Base-by-base conservation (phyloP, 2,329 filamentous ascomycete species). In the Pseudogymnoascus sp. region DNA sequence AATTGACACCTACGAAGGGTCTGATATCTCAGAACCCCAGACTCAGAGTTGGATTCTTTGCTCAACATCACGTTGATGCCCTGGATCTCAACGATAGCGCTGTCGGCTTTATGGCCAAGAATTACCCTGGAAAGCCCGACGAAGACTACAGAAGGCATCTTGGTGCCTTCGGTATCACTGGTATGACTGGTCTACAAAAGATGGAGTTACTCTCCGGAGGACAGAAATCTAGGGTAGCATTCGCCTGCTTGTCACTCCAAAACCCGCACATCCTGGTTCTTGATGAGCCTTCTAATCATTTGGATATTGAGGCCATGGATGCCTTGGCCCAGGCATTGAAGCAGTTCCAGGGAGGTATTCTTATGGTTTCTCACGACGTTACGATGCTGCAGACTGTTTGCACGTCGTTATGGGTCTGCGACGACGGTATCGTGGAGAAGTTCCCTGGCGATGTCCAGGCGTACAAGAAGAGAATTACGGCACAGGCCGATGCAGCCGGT, bases 281-380 rank as follows among this genome's bases (percentile, higher is more conserved):
- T 58, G 94, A 99, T 82, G 94, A 99, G 76, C 94, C 94, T 73
- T 96, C 91, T 66, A 99, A 99, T 79, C 94, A 99, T 76, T 80
- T 99, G 70, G 94, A 99, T 84, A 97, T 99, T 69, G 94, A 99
- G 75, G 94, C 94, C 66, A 97, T 99, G 94, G 94, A 99, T 74
- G 93, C 94, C 9, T 80, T 99, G 59, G 87, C 90, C 4, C 86
- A 88, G 30, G 94, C 94, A 14, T 79, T 99, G 68, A 83, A 86
- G 68, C 84, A 87, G 66, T 99, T 97, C 78, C 84, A 96, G 77
- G 94, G 94, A 64, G 94, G 94, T 74, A 92, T 99, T 61, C 79
- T 99, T 70, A 97, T 99, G 92, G 94, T 99, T 62, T 96, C 90
- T 71, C 94, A 99, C 88, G 94, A 99, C 73, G 94, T 99, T 60